Evolutionary conservation across 2,329 filamentous ascomycete genomes (phyloP), one percentile per base, ranked within the genome.

Genomic region (Berkeleyomyces rouxiae): DNA sequence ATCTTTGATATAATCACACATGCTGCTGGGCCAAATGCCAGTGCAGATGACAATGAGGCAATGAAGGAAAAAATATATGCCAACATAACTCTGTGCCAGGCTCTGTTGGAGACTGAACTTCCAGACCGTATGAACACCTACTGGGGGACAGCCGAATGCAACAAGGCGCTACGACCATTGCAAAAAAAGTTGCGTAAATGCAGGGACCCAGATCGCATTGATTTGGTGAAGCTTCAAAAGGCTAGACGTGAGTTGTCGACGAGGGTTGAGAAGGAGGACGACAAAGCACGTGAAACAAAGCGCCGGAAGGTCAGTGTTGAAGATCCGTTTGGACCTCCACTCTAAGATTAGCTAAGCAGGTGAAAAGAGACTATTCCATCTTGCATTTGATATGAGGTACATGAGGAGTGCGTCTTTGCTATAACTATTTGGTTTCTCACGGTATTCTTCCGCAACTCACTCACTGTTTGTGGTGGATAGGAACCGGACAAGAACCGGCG

Each of bases 131-230:
- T 81, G 72, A 72, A 74, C 1, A 75, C 77, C 0, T 82, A 80
- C 65, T 83, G 79, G 79, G 75, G 74, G 64, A 77, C 74, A 75
- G 72, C 73, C 66, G 80, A 78, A 63, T 74, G 70, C 63, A 73
- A 71, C 67, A 75, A 77, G 60, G 72, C 79, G 33, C 77, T 83
- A 67, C 81, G 81, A 49, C 78, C 79, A 0, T 72, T 89, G 10
- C 78, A 83, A 13, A 83, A 80, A 72, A 90, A 89, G 70, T 76
- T 91, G n/a, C 82, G 81, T 65, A 82, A 79, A 67, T 91, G 87
- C 67, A 78, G 84, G 63, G 87, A 92, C 68, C 87, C 87, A 0
- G 85, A 88, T 67, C 82, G 87, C 63, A 82, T 80, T 51, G 86
- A 91, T 71, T 72, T 91, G 3, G 83, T 90, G 16, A 83, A 83